A percentile compares a stretch with the other conserved stretches of the same genome.
Evolutionary conservation across 768 basidiomycete genomes (phyloP).

Genomic region (Melanogaster broomeanus): DNA sequence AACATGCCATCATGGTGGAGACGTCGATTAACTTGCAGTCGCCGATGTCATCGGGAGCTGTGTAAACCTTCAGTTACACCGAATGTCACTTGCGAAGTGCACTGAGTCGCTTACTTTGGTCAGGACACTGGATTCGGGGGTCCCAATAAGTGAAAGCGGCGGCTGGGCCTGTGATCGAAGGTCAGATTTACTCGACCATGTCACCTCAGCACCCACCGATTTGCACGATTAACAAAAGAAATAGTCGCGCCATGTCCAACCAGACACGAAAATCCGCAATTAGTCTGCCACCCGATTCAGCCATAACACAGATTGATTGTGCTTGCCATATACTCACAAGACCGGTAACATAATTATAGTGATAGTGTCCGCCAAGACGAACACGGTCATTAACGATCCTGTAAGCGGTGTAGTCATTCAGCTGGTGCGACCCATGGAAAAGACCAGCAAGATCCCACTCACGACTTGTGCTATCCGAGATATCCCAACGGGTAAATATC

Average conservation of each 20-base stretch:
- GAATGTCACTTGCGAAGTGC: not conserved
- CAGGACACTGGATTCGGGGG: constrained; percentile 44
- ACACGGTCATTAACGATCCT: constrained; percentile 49
- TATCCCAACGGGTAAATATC: constrained; percentile 47
- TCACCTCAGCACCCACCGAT: constrained; percentile 37
- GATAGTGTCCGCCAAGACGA: constrained; percentile 42
- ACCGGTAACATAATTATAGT: constrained; percentile 44
- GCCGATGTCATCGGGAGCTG: constrained; percentile 42
- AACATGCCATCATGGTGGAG: constrained; percentile 51
- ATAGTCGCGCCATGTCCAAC: constrained; percentile 54
- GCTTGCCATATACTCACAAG: constrained; percentile 36
- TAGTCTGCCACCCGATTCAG: constrained; percentile 35
- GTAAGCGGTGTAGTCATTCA: not conserved
- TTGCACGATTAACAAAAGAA: constrained; percentile 47
- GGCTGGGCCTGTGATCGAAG: constrained; percentile 39
- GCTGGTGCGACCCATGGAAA: not conserved
- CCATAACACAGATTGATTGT: not conserved
- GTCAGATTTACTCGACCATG: not conserved
- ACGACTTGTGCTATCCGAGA: constrained; percentile 49
- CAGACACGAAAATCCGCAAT: constrained; percentile 50
- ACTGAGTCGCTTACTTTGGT: constrained; percentile 36
- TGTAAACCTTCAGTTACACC: not conserved
- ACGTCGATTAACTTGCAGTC: constrained; percentile 50
- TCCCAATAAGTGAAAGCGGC: constrained; percentile 43
- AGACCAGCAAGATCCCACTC: constrained; percentile 14